Conservation (phyloP, 2,329 filamentous ascomycete genomes). For the Fusarium lyarnte region DNA sequence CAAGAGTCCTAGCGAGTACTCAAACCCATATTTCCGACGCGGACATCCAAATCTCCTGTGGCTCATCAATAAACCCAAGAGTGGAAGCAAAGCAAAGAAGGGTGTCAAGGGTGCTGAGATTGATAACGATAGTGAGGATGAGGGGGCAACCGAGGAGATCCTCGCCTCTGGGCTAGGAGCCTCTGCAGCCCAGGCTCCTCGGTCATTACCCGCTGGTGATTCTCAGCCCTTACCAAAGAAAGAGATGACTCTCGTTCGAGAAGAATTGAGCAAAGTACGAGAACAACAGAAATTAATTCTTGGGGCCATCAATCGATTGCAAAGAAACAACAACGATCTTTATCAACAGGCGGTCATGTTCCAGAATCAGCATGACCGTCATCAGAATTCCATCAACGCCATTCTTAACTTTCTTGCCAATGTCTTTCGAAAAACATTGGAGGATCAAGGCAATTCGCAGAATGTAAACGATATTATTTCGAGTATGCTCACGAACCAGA, state of each 20-base stretch:
- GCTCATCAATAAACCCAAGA: constrained; percentile 96
- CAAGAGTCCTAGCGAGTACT: constrained; percentile 98
- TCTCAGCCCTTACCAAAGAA: constrained; percentile 68
- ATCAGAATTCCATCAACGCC: constrained; percentile 99
- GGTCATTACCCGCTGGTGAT: constrained; percentile 55
- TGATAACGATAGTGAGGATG: constrained; percentile 76
- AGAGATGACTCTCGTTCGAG: constrained; percentile 80
- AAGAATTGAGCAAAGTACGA: constrained; percentile 83
- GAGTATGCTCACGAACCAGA: constrained; percentile 72
- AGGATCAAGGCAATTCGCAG: constrained; percentile 79
- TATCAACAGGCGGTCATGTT: constrained; percentile 90
- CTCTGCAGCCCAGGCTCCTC: constrained; percentile 32
- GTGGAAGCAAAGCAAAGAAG: constrained; percentile 70
- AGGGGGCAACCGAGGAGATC: constrained; percentile 56
- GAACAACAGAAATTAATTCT: constrained; percentile 89
- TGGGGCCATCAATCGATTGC: constrained; percentile 80
- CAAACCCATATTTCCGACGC: constrained; percentile 94
- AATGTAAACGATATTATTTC: constrained; percentile 88
- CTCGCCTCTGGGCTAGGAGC: constrained; percentile 33
- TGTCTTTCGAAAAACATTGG: constrained; percentile 92
- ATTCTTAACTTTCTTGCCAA: constrained; percentile 97
- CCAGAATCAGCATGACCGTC: constrained; percentile 91
- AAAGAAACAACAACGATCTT: constrained; percentile 86
- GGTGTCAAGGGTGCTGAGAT: constrained; percentile 68
- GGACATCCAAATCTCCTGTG: constrained; percentile 92